Conservation (phyloP, 225 moss, liverwort and hornwort species). For the Ulota crispa region DNA sequence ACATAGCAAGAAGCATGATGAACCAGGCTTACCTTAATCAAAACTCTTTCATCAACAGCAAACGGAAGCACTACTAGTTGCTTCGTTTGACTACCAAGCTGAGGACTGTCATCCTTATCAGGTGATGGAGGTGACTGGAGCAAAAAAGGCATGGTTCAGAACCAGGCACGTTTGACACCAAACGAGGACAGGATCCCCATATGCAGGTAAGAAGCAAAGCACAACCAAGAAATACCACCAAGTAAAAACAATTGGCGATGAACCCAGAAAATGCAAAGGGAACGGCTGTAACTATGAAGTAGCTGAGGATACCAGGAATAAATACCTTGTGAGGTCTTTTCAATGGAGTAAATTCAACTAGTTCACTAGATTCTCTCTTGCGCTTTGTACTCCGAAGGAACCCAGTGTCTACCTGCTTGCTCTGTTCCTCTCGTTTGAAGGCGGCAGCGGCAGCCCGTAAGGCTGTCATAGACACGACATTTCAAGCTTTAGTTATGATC, state of each 20-base stretch:
- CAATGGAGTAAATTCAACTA: conserved; percentile 49
- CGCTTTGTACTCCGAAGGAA: conserved; percentile 53
- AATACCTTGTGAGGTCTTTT: conserved; percentile 66
- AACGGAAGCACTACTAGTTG: conserved; percentile 72
- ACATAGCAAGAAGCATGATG: background rate
- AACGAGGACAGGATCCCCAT: background rate
- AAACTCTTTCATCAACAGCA: conserved; percentile 80
- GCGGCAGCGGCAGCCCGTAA: conserved; percentile 79
- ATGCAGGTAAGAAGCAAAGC: conserved; percentile 1
- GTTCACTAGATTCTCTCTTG: conserved; percentile 65
- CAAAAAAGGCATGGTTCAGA: background rate
- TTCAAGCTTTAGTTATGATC: conserved; percentile 7
- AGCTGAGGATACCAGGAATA: background rate
- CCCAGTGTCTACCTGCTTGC: conserved; percentile 47
- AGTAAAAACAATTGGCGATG: background rate
- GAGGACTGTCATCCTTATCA: conserved; percentile 61
- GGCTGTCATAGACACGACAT: conserved; percentile 40
- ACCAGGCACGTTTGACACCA: conserved; percentile 2
- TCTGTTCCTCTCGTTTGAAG: conserved; percentile 65
- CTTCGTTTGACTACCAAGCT: conserved; percentile 51
- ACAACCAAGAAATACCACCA: background rate
- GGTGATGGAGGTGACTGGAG: conserved; percentile 55
- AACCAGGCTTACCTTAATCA: conserved; percentile 64
- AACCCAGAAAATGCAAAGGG: background rate
- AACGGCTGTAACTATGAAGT: background rate